phyloP scores from a whole-genome alignment of 2,329 filamentous ascomycete species.

The Pestalotiopsis sp. region DNA sequence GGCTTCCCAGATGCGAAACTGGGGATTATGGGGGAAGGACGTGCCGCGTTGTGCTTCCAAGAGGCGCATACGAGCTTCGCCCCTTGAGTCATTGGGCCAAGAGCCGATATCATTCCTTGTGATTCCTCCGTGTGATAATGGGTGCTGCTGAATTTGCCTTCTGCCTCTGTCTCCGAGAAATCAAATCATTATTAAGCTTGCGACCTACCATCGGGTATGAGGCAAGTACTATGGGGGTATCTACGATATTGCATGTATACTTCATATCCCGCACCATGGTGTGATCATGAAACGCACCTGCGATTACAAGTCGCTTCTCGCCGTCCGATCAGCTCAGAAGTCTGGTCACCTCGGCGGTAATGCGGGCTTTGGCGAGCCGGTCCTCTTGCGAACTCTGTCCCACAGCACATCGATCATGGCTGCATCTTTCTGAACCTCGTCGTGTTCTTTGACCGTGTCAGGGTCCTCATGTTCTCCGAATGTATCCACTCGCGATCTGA shows the following conservation, averaged over 20 bases:
- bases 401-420: conserved; percentile 22
- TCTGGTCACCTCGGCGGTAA: background rate
- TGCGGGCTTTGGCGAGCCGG: background rate
- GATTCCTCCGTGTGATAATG: too few species aligned
- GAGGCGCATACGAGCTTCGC: too few species aligned
- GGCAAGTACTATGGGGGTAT: background rate
- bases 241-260: background rate
- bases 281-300: background rate
- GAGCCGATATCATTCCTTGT: too few species aligned
- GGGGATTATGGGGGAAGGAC: too few species aligned
- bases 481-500: conserved; percentile 24
- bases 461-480: background rate
- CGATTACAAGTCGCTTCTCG: too few species aligned
- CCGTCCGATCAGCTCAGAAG: too few species aligned
- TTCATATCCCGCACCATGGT: background rate
- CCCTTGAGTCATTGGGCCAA: too few species aligned
- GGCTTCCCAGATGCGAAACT: too few species aligned
- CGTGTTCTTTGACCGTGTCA: conserved; percentile 21
- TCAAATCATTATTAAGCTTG: background rate
- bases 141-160: background rate
- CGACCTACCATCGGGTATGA: background rate
- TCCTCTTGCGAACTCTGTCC: conserved; percentile 26
- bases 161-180: background rate
- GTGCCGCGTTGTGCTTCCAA: too few species aligned
- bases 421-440: conserved; percentile 21